Evolutionary conservation across 2,329 filamentous ascomycete species (phyloP), one percentile per base, ranked within the genome.

Genomic region (Colletotrichum tamarilloi): DNA sequence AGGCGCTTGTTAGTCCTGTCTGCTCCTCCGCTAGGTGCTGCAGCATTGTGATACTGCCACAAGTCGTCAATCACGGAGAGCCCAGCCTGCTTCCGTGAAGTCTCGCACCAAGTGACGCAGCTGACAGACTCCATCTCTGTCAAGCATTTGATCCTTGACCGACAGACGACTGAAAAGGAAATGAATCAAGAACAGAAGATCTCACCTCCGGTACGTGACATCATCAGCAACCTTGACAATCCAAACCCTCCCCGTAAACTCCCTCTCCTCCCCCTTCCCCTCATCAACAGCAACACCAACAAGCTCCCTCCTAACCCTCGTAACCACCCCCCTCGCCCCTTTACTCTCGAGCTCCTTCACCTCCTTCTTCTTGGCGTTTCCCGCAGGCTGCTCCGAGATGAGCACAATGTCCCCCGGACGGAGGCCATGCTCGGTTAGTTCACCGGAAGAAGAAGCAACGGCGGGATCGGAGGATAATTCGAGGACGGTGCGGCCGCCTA

Each of bases 401-500:
- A 92, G 86, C 26, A 96, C 93, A 73, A 97, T 94, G 81, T 97
- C 94, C 1, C 94, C 94, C 0, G 90, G 88, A 2, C 94, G 87
- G 64, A 97, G 85, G 30, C 93, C 93, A 85, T 96, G 94, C 80
- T 94, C 92, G 1, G 92, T 92, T 24, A 96, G 84, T 75, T 91
- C 90, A 0, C 85, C 82, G 24, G 78, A 69, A 16, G 76, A 75
- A 5, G 83, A 82, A 4, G 89, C 87, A 2, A 92, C 89, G 0
- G 95, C 93, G n/a, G 90, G 84, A 78, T 98, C 96, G 0, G 91
- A 86, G 19, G 85, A 84, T 1, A 99, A 90, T 81, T 98, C 95
- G 4, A 98, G 85, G 1, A 99, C 93, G 0, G 94, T 95, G 76
- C 95, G 94, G n/a, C 97, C 97, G 19, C 95, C 97, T 49, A 98